Percentiles rank a stretch among this genome's conserved stretches.
Evolutionary conservation across 2,329 filamentous ascomycete genomes (phyloP).

Genomic region (Penicillium concentricum): DNA sequence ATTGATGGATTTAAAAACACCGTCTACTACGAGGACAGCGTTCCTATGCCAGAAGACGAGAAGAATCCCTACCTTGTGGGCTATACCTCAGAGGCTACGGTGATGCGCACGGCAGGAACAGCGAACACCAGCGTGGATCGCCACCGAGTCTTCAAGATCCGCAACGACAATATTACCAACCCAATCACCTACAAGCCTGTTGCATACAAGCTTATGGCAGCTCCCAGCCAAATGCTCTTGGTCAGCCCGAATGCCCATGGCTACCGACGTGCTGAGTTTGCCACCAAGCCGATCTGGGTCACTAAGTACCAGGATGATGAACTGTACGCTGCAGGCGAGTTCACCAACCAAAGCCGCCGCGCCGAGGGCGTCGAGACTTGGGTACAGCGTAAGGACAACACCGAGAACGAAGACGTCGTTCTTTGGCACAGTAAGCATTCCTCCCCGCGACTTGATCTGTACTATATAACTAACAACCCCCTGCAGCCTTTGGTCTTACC

Average conservation of each 20-base stretch:
- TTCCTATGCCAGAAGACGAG: slow-evolving; percentile 58
- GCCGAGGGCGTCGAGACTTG: slow-evolving; percentile 56
- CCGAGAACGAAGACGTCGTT: slow-evolving; percentile 47
- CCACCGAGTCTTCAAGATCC: slow-evolving; percentile 59
- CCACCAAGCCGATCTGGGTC: slow-evolving; percentile 56
- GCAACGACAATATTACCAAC: slow-evolving; percentile 54
- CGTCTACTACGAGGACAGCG: slow-evolving; percentile 58
- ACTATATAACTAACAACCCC: slow-evolving; percentile 9
- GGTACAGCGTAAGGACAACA: slow-evolving; percentile 47
- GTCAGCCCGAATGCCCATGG: slow-evolving; percentile 51
- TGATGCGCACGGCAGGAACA: slow-evolving; percentile 48
- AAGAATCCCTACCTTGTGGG: slow-evolving; percentile 53
- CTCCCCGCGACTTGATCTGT: slow-evolving; percentile 31
- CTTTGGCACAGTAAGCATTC: slow-evolving; percentile 39
- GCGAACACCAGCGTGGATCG: slow-evolving; percentile 49
- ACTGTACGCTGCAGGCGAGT: slow-evolving; percentile 55
- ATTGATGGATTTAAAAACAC: slow-evolving; percentile 58
- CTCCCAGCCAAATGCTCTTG: slow-evolving; percentile 59
- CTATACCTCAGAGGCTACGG: slow-evolving; percentile 51
- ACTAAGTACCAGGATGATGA: slow-evolving; percentile 56
- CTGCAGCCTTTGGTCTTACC: slow-evolving; percentile 54
- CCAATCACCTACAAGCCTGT: slow-evolving; percentile 55
- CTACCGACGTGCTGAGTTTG: slow-evolving; percentile 54
- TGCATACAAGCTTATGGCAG: slow-evolving; percentile 56
- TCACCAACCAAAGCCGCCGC: slow-evolving; percentile 57